These are phyloP conservation scores for Tolypocladium ophioglossoides DNA, from an alignment of 2,329 filamentous ascomycete genomes.

Conservation along the genomic window DNA sequence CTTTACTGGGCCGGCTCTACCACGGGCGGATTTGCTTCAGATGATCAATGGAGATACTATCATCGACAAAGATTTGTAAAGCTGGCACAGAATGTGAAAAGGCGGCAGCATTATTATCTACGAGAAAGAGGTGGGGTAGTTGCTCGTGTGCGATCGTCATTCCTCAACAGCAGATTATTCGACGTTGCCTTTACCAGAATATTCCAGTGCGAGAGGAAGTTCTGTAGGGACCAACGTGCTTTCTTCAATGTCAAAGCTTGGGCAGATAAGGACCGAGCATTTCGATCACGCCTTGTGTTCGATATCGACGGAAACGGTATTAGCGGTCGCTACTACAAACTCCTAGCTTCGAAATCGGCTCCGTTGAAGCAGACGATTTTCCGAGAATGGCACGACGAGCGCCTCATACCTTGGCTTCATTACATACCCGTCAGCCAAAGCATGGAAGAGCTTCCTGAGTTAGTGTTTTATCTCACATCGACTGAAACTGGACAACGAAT, in stretches of 20 bases:
- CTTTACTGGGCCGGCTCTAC: conserved; percentile 49
- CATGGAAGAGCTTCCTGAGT: no score
- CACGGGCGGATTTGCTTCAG: conserved; percentile 33
- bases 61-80: conserved; percentile 38
- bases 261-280: conserved; percentile 22
- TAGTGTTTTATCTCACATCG: no score
- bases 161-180: conserved; percentile 28
- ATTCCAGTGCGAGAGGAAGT: conserved; percentile 29
- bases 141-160: conserved; percentile 12
- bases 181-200: conserved; percentile 34
- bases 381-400: conserved; percentile 48
- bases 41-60: conserved; percentile 26
- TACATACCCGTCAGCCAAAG: no score
- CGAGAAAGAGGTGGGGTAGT: conserved; percentile 9
- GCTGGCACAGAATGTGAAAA: conserved; percentile 21
- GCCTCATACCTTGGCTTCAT: conserved; percentile 46
- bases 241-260: conserved; percentile 20
- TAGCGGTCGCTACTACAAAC: conserved; percentile 40
- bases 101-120: conserved; percentile 20
- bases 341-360: conserved; percentile 34
- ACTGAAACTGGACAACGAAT: no score
- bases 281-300: conserved; percentile 31
- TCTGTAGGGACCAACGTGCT: conserved; percentile 25
- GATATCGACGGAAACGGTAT: conserved; percentile 48
- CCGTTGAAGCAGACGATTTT: conserved; percentile 42